These are phyloP conservation scores for Metschnikowia dekortorum DNA, from an alignment of 805 yeast species.

Conservation along the genomic window DNA sequence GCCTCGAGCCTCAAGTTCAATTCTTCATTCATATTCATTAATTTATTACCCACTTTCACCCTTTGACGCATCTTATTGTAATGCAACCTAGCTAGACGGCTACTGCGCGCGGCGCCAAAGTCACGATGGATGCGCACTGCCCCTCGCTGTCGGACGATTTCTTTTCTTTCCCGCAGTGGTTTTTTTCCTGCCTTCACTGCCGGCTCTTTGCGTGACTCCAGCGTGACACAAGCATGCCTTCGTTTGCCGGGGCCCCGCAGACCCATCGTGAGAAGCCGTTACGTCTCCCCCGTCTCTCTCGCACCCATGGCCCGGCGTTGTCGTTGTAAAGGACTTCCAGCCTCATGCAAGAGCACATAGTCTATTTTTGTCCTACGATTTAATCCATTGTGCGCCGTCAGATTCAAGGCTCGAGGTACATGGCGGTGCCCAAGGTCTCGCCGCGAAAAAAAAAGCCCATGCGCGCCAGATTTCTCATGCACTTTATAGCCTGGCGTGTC, in stretches of 20 bases:
- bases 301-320: no score
- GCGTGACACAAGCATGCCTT: no score
- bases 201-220: no score
- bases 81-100: neutral
- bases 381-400: neutral
- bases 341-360: neutral
- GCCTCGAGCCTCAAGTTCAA: neutral
- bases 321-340: neutral
- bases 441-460: neutral
- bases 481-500: neutral
- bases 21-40: neutral
- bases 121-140: neutral
- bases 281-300: no score
- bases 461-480: conserved; percentile 4
- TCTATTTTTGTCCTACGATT: neutral
- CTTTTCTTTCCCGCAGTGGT: neutral
- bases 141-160: neutral
- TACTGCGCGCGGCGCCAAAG: neutral
- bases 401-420: neutral
- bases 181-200: no score
- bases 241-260: no score
- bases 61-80: neutral
- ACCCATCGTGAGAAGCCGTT: neutral
- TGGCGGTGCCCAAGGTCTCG: neutral
- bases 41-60: neutral